Conservation (phyloP, 2,329 filamentous ascomycete genomes). For the Colletotrichum liaoningense region DNA sequence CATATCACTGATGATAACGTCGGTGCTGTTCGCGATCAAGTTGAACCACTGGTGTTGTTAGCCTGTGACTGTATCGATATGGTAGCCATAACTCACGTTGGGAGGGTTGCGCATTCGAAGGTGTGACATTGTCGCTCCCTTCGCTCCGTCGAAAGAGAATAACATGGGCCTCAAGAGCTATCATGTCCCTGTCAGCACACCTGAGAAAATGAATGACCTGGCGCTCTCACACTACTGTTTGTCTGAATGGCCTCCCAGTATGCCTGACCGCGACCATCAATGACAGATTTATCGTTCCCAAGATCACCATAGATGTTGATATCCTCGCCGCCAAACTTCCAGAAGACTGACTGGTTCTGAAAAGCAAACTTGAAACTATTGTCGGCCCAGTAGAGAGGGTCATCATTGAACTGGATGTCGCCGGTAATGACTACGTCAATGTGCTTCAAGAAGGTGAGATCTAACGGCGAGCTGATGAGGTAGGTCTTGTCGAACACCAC, state of each 20-base stretch:
- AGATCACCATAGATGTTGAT: conserved; percentile 73
- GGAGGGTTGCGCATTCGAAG: conserved; percentile 66
- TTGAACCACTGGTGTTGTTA: conserved; percentile 52
- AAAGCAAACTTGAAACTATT: conserved; percentile 73
- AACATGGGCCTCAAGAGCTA: conserved; percentile 26
- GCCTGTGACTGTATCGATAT: neutral
- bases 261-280: conserved; percentile 71
- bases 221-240: conserved; percentile 24
- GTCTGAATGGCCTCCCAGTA: conserved; percentile 32
- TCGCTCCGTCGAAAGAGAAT: conserved; percentile 25
- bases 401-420: conserved; percentile 71
- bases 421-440: conserved; percentile 70
- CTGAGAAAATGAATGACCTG: no score
- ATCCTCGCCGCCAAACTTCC: conserved; percentile 46
- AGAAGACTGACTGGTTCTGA: conserved; percentile 68
- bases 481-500: conserved; percentile 71
- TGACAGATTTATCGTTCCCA: conserved; percentile 47
- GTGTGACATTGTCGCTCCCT: conserved; percentile 30
- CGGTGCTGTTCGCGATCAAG: conserved; percentile 72
- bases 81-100: conserved; percentile 36
- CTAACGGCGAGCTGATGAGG: conserved; percentile 71
- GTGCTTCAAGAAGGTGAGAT: conserved; percentile 72
- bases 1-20: conserved; percentile 73
- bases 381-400: conserved; percentile 76
- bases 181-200: neutral